Conservation (phyloP, 2,329 filamentous ascomycete species). For the Fusarium sp. region DNA sequence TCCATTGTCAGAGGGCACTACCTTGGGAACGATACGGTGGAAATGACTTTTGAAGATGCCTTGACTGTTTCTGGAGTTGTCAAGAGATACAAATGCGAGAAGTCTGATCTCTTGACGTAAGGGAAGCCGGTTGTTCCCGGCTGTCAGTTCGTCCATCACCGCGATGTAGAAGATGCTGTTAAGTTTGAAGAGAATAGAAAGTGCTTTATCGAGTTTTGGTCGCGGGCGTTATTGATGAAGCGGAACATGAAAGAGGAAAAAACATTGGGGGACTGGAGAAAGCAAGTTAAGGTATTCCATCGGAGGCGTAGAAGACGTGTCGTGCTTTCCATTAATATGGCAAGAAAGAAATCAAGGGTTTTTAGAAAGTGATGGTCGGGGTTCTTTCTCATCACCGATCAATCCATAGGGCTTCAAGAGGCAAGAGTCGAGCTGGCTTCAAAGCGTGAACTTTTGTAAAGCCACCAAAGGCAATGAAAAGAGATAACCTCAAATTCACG, state of each 20-base stretch:
- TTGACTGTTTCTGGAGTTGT: too few species aligned
- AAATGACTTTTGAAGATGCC: neutral
- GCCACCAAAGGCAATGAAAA: neutral
- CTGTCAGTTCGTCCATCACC: neutral
- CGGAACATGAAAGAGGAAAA: neutral
- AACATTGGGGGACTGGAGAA: accelerated
- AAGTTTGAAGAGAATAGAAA: neutral
- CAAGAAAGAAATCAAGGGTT: accelerated
- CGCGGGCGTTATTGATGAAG: neutral
- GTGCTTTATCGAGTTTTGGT: neutral
- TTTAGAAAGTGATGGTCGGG: neutral
- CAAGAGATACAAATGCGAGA: too few species aligned
- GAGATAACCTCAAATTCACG: accelerated
- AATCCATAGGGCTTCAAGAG: accelerated
- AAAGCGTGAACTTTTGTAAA: accelerated
- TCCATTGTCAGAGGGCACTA: neutral
- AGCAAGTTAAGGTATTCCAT: accelerated
- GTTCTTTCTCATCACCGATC: neutral
- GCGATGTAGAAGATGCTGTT: neutral
- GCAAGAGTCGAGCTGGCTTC: neutral
- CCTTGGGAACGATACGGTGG: too few species aligned
- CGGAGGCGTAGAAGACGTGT: accelerated
- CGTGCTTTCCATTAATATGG: neutral
- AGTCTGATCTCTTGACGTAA: too few species aligned
- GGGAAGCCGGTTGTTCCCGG: too few species aligned